Evolutionary conservation across 2,329 filamentous ascomycete genomes (phyloP).

Genomic region (Pyricularia pennisetigena): DNA sequence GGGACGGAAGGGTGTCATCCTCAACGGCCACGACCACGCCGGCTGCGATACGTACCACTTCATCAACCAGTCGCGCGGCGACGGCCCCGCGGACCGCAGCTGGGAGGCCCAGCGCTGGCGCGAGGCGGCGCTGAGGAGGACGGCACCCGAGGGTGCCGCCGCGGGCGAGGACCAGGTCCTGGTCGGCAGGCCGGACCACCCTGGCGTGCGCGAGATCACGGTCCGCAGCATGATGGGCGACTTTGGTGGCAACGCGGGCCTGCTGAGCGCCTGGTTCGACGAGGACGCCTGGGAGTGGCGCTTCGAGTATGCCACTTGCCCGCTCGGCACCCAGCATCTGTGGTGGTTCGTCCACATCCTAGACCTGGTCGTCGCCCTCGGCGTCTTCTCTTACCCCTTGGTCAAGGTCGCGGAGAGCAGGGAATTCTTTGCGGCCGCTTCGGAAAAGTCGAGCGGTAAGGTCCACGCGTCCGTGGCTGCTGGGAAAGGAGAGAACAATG

Average conservation of each 20-base stretch:
- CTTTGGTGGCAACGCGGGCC: slow-evolving; percentile 82
- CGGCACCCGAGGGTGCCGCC: slow-evolving; percentile 30
- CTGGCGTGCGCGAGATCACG: slow-evolving; percentile 78
- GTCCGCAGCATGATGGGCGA: slow-evolving; percentile 98
- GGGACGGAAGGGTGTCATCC: slow-evolving; percentile 65
- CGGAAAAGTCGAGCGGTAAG: neutral
- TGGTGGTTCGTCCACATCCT: slow-evolving; percentile 89
- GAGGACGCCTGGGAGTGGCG: slow-evolving; percentile 62
- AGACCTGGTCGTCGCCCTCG: slow-evolving; percentile 40
- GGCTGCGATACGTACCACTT: slow-evolving; percentile 88
- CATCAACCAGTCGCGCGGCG: slow-evolving; percentile 50
- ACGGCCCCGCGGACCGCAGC: slow-evolving; percentile 25
- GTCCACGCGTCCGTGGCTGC: neutral
- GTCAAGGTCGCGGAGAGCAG: slow-evolving; percentile 15
- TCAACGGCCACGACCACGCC: slow-evolving; percentile 92
- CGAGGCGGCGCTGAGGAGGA: slow-evolving; percentile 14
- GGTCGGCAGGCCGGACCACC: slow-evolving; percentile 30
- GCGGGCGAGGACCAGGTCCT: slow-evolving; percentile 16
- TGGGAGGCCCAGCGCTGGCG: slow-evolving; percentile 43
- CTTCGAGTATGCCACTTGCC: slow-evolving; percentile 70
- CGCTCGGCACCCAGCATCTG: slow-evolving; percentile 74
- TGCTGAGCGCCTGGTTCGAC: slow-evolving; percentile 88
- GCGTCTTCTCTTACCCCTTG: slow-evolving; percentile 9
- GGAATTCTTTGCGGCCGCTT: neutral
- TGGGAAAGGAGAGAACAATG: neutral